A percentile compares a stretch with the other conserved stretches of the same genome.
These are phyloP conservation scores for Fusarium sp. DNA, from an alignment of 2,329 filamentous ascomycete genomes.

Conservation along the genomic window DNA sequence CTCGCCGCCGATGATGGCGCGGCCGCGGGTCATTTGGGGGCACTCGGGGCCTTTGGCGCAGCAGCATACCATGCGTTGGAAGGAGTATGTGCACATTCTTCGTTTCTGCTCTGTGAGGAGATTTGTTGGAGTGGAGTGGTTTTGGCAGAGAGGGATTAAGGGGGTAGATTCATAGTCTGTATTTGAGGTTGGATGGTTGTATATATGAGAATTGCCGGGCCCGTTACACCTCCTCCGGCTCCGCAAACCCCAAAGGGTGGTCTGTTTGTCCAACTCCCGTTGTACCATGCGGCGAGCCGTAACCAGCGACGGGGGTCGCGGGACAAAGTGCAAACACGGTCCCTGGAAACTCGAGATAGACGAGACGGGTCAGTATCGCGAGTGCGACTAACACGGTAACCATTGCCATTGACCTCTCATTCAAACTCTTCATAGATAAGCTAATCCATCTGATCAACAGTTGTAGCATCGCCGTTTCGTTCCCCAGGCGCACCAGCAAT, in stretches of 20 bases:
- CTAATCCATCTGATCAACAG: constrained; percentile 49
- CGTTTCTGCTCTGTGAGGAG: not conserved
- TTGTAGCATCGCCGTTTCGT: constrained; percentile 38
- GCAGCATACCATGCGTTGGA: constrained; percentile 42
- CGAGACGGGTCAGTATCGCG: constrained; percentile 35
- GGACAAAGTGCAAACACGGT: constrained; percentile 30
- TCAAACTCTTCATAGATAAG: too few species aligned
- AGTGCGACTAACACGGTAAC: constrained; percentile 21
- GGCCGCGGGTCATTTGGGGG: constrained; percentile 38
- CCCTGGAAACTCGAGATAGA: constrained; percentile 32
- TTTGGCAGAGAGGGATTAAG: not conserved
- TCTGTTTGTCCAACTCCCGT: constrained; percentile 25
- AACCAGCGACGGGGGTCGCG: constrained; percentile 33
- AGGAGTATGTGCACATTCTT: constrained; percentile 42
- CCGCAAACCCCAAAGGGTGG: constrained; percentile 29
- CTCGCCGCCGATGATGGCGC: constrained; percentile 36
- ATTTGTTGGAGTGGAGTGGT: not conserved
- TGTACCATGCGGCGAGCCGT: constrained; percentile 35
- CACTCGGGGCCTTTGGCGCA: constrained; percentile 43
- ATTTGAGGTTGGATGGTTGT: not conserved
- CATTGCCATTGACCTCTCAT: not conserved
- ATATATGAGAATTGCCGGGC: constrained; percentile 23
- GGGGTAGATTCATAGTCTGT: not conserved
- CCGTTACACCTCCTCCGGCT: constrained; percentile 33
- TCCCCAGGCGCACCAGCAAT: constrained; percentile 43